Evolutionary conservation across 129 eudicot genomes (phyloP).

Genomic region (Chrysanthemum seticuspe): DNA sequence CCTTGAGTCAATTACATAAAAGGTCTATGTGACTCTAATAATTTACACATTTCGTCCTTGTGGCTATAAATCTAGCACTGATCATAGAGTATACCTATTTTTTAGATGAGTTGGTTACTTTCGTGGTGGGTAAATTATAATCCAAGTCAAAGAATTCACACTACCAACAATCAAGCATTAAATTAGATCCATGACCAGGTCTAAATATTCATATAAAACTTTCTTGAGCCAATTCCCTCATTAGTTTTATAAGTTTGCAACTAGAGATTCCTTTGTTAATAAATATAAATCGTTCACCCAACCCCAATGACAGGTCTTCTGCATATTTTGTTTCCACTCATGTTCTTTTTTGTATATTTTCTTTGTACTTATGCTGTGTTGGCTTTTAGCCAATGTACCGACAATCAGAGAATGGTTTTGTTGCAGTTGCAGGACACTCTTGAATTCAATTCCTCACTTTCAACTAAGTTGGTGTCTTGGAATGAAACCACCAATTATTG

Average conservation of each 20-base stretch:
- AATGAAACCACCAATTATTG: constrained; percentile 17
- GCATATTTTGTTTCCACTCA: not conserved
- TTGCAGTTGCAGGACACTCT: constrained; percentile 13
- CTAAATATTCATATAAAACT: too few relatives aligned
- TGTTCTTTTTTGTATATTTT: not conserved
- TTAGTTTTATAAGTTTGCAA: too few relatives aligned
- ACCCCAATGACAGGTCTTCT: not conserved
- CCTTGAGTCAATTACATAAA: too few relatives aligned
- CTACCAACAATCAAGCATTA: not conserved
- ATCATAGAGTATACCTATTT: not conserved
- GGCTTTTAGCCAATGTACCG: not conserved
- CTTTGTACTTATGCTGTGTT: not conserved
- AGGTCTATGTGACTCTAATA: too few relatives aligned
- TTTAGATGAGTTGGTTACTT: not conserved
- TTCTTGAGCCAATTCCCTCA: too few relatives aligned
- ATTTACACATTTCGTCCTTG: too few relatives aligned
- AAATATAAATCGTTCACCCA: not conserved
- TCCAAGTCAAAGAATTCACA: not conserved
- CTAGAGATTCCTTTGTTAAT: too few relatives aligned
- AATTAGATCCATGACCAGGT: too few relatives aligned
- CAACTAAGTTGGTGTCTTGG: constrained; percentile 9
- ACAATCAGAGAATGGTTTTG: not conserved
- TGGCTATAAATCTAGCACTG: too few relatives aligned
- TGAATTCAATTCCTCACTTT: constrained; percentile 2
- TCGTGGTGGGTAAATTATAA: too few relatives aligned